phyloP scores from a whole-genome alignment of 192 early-diverging fungal genomes.

The Backusella morwellensis region DNA sequence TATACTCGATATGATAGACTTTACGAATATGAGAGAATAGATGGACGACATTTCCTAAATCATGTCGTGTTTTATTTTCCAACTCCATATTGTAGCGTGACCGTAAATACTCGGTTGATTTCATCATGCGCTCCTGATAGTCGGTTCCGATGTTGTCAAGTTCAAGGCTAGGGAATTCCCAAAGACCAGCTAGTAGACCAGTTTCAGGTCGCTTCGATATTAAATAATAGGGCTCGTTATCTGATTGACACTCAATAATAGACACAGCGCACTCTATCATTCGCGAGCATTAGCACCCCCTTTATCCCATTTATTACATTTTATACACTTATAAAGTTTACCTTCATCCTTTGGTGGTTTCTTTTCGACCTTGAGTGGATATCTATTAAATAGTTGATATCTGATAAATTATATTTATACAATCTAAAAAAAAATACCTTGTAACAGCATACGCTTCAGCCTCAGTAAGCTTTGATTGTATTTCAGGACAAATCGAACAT shows the following conservation, averaged over 20 bases:
- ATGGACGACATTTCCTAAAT: conserved; percentile 57
- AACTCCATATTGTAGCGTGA: conserved; percentile 16
- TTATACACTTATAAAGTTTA: conserved; percentile 6
- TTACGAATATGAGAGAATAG: conserved; percentile 70
- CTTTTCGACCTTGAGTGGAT: conserved; percentile 56
- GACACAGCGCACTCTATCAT: conserved; percentile 53
- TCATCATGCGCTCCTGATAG: conserved; percentile 13
- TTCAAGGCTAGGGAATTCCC: conserved; percentile 67
- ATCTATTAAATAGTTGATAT: conserved; percentile 31
- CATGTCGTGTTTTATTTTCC: conserved; percentile 25
- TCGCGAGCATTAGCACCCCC: neutral
- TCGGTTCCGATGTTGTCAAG: conserved; percentile 11
- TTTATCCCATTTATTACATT: neutral
- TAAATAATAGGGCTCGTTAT: conserved; percentile 35
- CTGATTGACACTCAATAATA: conserved; percentile 42
- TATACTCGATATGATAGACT: conserved; percentile 47
- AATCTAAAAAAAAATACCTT: conserved; percentile 13
- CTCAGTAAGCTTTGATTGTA: neutral
- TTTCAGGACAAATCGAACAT: conserved; percentile 12
- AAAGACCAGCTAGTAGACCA: conserved; percentile 69
- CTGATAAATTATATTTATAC: neutral
- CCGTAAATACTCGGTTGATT: conserved; percentile 18
- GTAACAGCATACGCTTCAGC: conserved; percentile 25
- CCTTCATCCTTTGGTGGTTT: conserved; percentile 64
- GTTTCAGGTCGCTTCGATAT: conserved; percentile 55